A percentile compares a stretch with the other conserved stretches of the same genome.
Evolutionary conservation across 768 basidiomycete genomes (phyloP).

Genomic region (Podaxis sp.): DNA sequence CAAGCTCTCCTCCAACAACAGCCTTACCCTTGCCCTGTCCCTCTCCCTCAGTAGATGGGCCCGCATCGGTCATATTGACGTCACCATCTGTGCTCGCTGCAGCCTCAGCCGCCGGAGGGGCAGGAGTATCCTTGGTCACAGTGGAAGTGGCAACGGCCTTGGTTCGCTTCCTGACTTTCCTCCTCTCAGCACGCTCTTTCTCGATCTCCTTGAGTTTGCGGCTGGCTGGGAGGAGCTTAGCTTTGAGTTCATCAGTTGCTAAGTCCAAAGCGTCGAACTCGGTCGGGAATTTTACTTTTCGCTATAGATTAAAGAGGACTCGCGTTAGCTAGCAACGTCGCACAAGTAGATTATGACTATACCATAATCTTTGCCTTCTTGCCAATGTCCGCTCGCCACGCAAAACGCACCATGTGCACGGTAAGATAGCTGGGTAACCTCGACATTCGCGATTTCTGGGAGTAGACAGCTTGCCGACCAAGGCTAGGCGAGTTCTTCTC

Average conservation of each 20-base stretch:
- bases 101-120: conserved; percentile 20
- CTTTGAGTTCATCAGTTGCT: conserved; percentile 72
- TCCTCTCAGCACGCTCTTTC: conserved; percentile 78
- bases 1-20: conserved; percentile 42
- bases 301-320: conserved; percentile 32
- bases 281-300: conserved; percentile 88
- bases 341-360: conserved; percentile 9
- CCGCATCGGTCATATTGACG: conserved; percentile 15
- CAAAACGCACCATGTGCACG: conserved; percentile 95
- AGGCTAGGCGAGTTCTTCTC: conserved; percentile 81
- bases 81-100: conserved; percentile 15
- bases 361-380: conserved; percentile 99
- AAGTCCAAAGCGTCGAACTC: conserved; percentile 87
- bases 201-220: conserved; percentile 74
- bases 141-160: conserved; percentile 37
- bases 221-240: conserved; percentile 66
- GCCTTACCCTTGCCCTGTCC: conserved; percentile 24
- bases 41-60: conserved; percentile 18
- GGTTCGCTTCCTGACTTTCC: conserved; percentile 75
- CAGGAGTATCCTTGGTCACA: conserved; percentile 20
- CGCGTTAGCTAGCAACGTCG: neutral
- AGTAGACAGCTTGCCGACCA: conserved; percentile 78
- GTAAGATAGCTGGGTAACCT: conserved; percentile 82
- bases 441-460: conserved; percentile 73
- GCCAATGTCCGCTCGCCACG: conserved; percentile 85